Conservation (phyloP, 2,329 filamentous ascomycete genomes). For the Neonectria hederae region DNA sequence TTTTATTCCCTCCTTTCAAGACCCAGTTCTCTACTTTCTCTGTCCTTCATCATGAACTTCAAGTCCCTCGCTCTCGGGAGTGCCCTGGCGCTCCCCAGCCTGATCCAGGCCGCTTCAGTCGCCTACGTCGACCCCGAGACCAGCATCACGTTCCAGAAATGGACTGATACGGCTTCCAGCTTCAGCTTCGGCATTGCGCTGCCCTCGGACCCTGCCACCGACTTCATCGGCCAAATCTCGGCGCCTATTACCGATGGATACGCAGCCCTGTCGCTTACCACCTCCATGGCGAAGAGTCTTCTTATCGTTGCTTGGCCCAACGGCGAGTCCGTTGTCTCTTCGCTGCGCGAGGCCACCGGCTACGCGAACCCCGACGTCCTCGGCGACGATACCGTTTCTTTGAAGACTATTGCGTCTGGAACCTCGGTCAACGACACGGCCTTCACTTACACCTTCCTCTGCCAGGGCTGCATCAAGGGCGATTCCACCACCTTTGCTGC, state of each 20-base stretch:
- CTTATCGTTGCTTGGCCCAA: conserved; percentile 68
- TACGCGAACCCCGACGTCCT: conserved; percentile 69
- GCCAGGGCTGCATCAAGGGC: conserved; percentile 65
- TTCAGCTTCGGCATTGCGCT: conserved; percentile 65
- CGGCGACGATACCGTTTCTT: conserved; percentile 61
- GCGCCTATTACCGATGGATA: conserved; percentile 58
- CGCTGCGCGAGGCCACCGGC: conserved; percentile 66
- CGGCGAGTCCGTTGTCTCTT: conserved; percentile 62
- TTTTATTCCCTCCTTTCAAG: conserved; percentile 3
- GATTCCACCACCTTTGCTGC: conserved; percentile 57
- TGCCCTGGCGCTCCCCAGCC: conserved; percentile 30
- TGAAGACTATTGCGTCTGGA: conserved; percentile 67
- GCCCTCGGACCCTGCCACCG: conserved; percentile 60
- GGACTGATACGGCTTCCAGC: conserved; percentile 54
- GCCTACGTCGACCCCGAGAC: conserved; percentile 57
- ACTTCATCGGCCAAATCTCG: conserved; percentile 66
- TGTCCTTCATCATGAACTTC: conserved; percentile 26
- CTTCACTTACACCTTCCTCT: conserved; percentile 73
- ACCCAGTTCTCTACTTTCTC: neutral
- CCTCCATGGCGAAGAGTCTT: conserved; percentile 66
- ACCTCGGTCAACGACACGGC: conserved; percentile 65
- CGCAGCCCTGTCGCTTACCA: conserved; percentile 66
- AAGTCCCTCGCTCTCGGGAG: conserved; percentile 29
- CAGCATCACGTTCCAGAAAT: conserved; percentile 64
- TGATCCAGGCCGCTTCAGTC: conserved; percentile 25